Base-by-base conservation (phyloP, 371 early-diverging fungal genomes). In the Chytridium lagenaria region DNA sequence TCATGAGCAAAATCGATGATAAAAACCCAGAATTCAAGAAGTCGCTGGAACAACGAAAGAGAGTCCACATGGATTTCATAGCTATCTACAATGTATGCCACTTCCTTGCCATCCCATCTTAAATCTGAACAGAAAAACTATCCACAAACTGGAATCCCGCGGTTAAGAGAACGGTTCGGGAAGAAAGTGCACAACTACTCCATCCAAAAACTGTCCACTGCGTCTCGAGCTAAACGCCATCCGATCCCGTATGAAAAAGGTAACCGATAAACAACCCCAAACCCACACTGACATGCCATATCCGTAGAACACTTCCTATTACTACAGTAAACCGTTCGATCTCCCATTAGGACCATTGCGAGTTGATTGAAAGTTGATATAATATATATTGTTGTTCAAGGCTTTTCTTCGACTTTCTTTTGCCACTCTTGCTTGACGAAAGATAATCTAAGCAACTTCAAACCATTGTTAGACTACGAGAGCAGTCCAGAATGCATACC, bases 361-460 rank as follows among this genome's bases (percentile, higher is more conserved):
- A 31, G 2, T 31, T 16, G 57, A 57, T n/a, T n/a, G 31, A 30
- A 7, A n/a, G 7, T 30, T 30, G 57, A 30, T 5, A 57, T 12
- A 30, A 57, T 57, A n/a, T 30, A 57, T 26, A 26, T 57, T 23
- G 57, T 44, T 44, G 44, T 19, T 44, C 19, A 44, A 44, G 7
- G 36, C 44, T 66, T 52, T 28, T 68, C 67, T 22, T 68, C 26
- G 67, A 59, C 78, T 67, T 61, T 68, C 39, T 70, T 69, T 61
- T 74, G 66, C 72, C 74, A 79, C 37, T 78, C 76, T 36, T 79
- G 74, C 50, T 76, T 73, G 23, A 81, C 79, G 38, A 81, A 61
- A 26, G 67, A 34, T 52, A 81, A 59, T 51, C 82, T 68, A 15
- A 76, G 76, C 5, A 76, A 67, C 79, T 81, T 68, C 16, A 39